Percentiles rank a stretch among this genome's conserved stretches.
These are phyloP conservation scores for Rubroshorea leprosula DNA, from an alignment of 345 rosid genomes.

Conservation along the genomic window DNA sequence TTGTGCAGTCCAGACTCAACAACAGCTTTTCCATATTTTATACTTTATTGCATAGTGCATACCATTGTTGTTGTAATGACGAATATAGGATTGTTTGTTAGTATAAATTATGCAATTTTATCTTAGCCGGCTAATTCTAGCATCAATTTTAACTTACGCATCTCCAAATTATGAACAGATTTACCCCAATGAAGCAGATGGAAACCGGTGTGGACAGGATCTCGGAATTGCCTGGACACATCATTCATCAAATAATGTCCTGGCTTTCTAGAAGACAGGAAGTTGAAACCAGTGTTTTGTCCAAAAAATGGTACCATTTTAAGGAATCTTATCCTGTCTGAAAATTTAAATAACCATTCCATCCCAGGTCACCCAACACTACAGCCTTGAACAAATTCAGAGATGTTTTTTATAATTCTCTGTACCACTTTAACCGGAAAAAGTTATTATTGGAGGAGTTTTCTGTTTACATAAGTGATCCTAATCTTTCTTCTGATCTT, in stretches of 20 bases:
- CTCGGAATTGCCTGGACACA: not conserved
- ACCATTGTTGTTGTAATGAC: too few relatives aligned
- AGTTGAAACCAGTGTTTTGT: not conserved
- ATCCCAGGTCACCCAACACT: too few relatives aligned
- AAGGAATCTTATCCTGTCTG: not conserved
- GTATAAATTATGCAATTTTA: too few relatives aligned
- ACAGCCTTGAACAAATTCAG: not conserved
- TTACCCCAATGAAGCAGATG: too few relatives aligned
- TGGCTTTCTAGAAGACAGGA: not conserved
- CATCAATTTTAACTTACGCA: too few relatives aligned
- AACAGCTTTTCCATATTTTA: too few relatives aligned
- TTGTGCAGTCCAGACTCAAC: too few relatives aligned
- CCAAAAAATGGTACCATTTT: not conserved
- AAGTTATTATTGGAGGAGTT: not conserved
- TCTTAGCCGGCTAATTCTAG: too few relatives aligned
- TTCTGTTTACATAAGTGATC: not conserved
- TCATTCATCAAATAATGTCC: not conserved
- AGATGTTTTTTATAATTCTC: not conserved
- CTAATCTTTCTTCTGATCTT: not conserved
- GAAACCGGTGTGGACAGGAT: not conserved
- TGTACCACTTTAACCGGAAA: not conserved
- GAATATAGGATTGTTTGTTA: too few relatives aligned
- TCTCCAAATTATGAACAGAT: too few relatives aligned
- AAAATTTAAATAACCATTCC: not conserved
- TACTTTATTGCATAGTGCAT: too few relatives aligned